Evolutionary conservation across 2,329 filamentous ascomycete genomes (phyloP), one percentile per base, ranked within the genome.

Genomic region (Aspergillus pseudoglaucus): DNA sequence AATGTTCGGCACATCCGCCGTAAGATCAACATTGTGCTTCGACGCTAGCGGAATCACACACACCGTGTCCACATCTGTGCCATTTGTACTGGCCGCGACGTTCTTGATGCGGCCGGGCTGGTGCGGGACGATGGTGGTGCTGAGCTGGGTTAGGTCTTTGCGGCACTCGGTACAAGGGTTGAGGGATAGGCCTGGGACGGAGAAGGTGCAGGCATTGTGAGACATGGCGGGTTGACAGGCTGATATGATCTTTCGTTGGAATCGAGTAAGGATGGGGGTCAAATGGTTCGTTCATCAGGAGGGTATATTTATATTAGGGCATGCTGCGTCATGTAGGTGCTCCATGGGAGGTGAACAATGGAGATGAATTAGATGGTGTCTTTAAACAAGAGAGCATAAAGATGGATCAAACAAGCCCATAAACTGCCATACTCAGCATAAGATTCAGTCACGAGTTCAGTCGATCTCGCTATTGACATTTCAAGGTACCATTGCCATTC

Each of bases 241-340:
- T 93, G 80, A 90, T 91, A 60, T 88, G 86, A 22, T 85, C 87
- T 49, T 70, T 91, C 20, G 85, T 86, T 1, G 82, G 53, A 10
- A 53, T 51, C 23, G 62, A 71, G 64, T 53, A 73, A 64, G 78
- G 81, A 51, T 30, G 9, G 25, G 10, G 10, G 25, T 1, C 25
- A 30, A 30, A 30, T 9, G 9, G 12, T 12, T 12, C 9, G 10
- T 7, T 7, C 9, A 9, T 30, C 9, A 10, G 25, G 10, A 30
- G 12, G 10, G 4, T 12, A 7, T 12, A 30, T 12, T 30, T 30
- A 30, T 12, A 12, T 12, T 12, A 30, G 25, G 10, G 4, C 10
- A 30, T 12, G 1, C 3, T 12, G 9, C 25, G 25, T 30, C n/a
- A n/a, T n/a, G n/a, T n/a, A n/a, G n/a, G n/a, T n/a, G n/a, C n/a